Percentiles rank a stretch among this genome's conserved stretches.
These are phyloP conservation scores for Ceratocystis papillata DNA, from an alignment of 2,329 filamentous ascomycete species.

Conservation along the genomic window DNA sequence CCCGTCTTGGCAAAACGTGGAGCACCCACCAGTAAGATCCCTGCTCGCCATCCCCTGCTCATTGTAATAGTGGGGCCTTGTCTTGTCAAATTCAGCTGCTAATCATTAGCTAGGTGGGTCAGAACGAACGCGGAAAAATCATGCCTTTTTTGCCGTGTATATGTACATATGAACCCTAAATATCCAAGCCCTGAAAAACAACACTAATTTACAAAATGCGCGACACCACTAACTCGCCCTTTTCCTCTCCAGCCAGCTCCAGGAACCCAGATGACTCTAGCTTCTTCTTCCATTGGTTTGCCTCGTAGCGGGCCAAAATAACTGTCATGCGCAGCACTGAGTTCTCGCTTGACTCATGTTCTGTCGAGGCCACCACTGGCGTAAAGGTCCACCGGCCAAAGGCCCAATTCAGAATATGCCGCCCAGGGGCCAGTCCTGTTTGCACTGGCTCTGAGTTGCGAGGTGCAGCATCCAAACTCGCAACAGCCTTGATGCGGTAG, in stretches of 20 bases:
- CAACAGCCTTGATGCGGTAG: constrained; percentile 78
- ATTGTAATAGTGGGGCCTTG: background rate
- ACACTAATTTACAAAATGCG: constrained; percentile 36
- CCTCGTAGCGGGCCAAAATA: constrained; percentile 62
- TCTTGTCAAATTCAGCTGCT: background rate
- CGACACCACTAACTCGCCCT: constrained; percentile 43
- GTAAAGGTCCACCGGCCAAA: constrained; percentile 95
- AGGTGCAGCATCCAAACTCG: constrained; percentile 40
- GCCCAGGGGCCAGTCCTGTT: constrained; percentile 30
- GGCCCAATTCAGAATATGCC: constrained; percentile 95
- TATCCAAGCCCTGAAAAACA: background rate
- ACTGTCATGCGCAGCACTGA: constrained; percentile 59
- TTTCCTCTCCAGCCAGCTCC: constrained; percentile 38
- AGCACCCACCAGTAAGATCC: background rate
- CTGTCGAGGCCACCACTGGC: constrained; percentile 36
- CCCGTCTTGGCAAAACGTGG: constrained; percentile 14
- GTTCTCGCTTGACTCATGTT: constrained; percentile 48
- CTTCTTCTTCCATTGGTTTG: constrained; percentile 65
- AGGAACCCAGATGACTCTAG: constrained; percentile 49
- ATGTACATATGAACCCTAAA: background rate
- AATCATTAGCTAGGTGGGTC: background rate
- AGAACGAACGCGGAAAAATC: background rate
- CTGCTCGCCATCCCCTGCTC: background rate
- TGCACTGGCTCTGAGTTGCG: constrained; percentile 43
- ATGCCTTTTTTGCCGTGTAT: background rate